These are phyloP conservation scores for Colletotrichum theobromicola DNA, from an alignment of 2,329 filamentous ascomycete genomes.

Conservation along the genomic window DNA sequence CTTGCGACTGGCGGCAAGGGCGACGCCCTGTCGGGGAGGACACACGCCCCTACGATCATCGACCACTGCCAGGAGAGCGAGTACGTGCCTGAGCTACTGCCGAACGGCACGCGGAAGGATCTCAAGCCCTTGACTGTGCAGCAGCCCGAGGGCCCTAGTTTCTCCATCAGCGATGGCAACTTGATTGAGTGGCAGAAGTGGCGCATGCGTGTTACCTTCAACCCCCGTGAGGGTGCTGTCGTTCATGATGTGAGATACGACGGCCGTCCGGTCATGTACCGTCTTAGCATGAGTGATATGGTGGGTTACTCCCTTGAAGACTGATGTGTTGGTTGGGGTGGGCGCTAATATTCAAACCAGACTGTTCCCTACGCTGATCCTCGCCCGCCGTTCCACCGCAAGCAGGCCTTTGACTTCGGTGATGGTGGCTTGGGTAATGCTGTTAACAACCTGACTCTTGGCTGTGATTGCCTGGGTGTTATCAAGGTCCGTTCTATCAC, in stretches of 20 bases:
- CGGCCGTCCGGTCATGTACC: conserved; percentile 60
- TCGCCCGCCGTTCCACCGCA: conserved; percentile 33
- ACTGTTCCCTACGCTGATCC: conserved; percentile 21
- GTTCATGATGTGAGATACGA: conserved; percentile 65
- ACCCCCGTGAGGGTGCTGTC: conserved; percentile 62
- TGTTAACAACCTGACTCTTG: conserved; percentile 71
- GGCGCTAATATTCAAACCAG: background rate
- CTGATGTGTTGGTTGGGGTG: background rate
- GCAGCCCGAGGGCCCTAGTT: conserved; percentile 66
- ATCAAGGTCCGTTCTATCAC: background rate
- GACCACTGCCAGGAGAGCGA: conserved; percentile 39
- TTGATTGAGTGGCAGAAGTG: conserved; percentile 56
- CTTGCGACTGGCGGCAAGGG: conserved; percentile 36
- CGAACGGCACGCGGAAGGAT: conserved; percentile 48
- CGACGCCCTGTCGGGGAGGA: conserved; percentile 24
- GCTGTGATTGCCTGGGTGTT: conserved; percentile 65
- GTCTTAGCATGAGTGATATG: conserved; percentile 65
- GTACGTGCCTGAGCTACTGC: conserved; percentile 47
- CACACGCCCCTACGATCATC: conserved; percentile 23
- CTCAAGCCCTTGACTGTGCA: conserved; percentile 66
- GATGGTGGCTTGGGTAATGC: conserved; percentile 70
- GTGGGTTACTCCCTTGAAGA: background rate
- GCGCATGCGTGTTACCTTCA: conserved; percentile 66
- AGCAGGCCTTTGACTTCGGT: conserved; percentile 74
- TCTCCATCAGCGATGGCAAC: conserved; percentile 48